Evolutionary conservation across 306 rosid species (phyloP), one percentile per base, ranked within the genome.

Genomic region (Benincasa hispida): DNA sequence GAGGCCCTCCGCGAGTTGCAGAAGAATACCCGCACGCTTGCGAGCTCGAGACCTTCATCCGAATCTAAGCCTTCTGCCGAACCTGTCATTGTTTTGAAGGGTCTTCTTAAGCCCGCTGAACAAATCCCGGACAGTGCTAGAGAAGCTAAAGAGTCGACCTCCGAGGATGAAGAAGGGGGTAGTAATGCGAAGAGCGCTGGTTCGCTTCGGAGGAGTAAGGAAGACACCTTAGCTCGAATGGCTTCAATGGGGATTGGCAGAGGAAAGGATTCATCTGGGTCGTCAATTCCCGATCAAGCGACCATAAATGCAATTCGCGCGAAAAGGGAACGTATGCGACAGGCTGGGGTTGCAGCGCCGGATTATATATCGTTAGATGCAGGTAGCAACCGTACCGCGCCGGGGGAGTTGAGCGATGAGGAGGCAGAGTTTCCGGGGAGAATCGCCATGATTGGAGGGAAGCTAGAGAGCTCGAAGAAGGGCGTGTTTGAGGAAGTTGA

Each of bases 1-100:
- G 97, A 93, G 82, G 88, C 97, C 8, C 97, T 93, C 74, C 96
- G 83, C 3, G 96, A 91, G 83, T 94, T 93, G 17, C 98, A 91
- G 90, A 94, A 94, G 89, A 91, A 91, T 79, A 89, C 98, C 4
- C 90, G 97, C 82, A 94, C 95, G 74, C 85, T 94, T 22, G 93
- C 86, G 53, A 85, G 85, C 78, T 79, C 96, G 18, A 81, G 87
- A 41, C 63, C 94, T 37, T 41, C 82, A 10, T 84, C 92, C 30
- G 88, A 89, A 58, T 81, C 90, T 18, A 85, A 85, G 82, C 87
- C 94, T 22, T 61, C 90, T 3, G 69, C 92, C n/a, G 97, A 93
- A 56, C 93, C 98, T 68, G 78, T 85, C 5, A 78, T 94, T 13
- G 87, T 94, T 3, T 70, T 94, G 1, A 91, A 86, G 69, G 98